Conservation (phyloP, 177 flowering plant species). For the Vitis hybrid region DNA sequence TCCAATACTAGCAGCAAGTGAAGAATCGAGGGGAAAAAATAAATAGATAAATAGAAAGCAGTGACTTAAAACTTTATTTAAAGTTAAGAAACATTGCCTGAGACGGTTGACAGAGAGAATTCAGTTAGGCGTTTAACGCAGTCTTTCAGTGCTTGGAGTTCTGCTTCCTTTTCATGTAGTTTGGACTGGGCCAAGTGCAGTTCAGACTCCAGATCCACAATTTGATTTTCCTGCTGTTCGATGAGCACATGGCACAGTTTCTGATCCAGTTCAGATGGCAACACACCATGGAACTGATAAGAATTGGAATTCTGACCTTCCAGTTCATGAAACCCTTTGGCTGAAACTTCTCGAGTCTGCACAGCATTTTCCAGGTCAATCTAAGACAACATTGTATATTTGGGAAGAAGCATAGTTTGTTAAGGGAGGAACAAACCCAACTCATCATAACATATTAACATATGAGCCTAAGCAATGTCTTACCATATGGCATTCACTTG, state of each 20-base stretch:
- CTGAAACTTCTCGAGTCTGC: constrained; percentile 23
- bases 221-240: constrained; percentile 60
- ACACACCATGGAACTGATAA: constrained; percentile 40
- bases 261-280: constrained; percentile 50
- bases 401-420: too few species aligned
- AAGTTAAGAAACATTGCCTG: constrained; percentile 33
- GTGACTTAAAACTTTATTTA: too few species aligned
- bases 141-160: constrained; percentile 60
- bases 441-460: too few species aligned
- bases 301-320: constrained; percentile 20
- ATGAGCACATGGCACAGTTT: constrained; percentile 59
- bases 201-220: constrained; percentile 53
- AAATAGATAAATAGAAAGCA: not conserved
- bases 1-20: too few species aligned
- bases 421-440: too few species aligned
- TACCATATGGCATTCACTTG: too few species aligned
- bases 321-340: constrained; percentile 13
- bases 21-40: not conserved
- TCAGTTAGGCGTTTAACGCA: constrained; percentile 54
- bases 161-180: constrained; percentile 63
- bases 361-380: not conserved
- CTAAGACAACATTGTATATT: not conserved
- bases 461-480: too few species aligned
- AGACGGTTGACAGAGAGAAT: constrained; percentile 38
- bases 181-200: constrained; percentile 43